These are phyloP conservation scores for Penicillium capsulatum DNA, from an alignment of 2,329 filamentous ascomycete species.

Conservation along the genomic window DNA sequence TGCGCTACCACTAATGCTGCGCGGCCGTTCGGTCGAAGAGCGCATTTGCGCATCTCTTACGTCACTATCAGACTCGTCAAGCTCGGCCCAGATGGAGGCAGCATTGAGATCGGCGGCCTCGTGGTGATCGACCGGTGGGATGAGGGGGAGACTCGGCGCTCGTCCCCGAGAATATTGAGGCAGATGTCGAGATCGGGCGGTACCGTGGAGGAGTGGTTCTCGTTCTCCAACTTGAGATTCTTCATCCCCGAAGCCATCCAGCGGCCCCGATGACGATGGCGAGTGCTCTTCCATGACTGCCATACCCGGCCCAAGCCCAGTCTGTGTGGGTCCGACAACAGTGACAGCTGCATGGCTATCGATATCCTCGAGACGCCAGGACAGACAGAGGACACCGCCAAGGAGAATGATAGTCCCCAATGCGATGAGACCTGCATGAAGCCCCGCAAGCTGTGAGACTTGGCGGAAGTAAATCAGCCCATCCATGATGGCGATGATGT, in stretches of 20 bases:
- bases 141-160: slow-evolving; percentile 32
- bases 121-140: slow-evolving; percentile 37
- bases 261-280: slow-evolving; percentile 22
- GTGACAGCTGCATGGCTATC: slow-evolving; percentile 35
- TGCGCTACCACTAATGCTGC: slow-evolving; percentile 23
- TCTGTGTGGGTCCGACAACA: slow-evolving; percentile 53
- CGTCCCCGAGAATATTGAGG: slow-evolving; percentile 32
- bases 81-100: slow-evolving; percentile 81
- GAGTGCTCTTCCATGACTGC: slow-evolving; percentile 64
- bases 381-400: slow-evolving; percentile 81
- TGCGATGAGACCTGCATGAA: slow-evolving; percentile 69
- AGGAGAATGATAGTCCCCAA: slow-evolving; percentile 83
- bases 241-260: slow-evolving; percentile 33
- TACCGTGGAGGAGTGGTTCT: slow-evolving; percentile 35
- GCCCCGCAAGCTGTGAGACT: slow-evolving; percentile 68
- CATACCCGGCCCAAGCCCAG: slow-evolving; percentile 73
- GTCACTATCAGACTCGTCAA: slow-evolving; percentile 65
- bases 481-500: slow-evolving; percentile 96
- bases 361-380: slow-evolving; percentile 82
- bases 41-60: slow-evolving; percentile 10
- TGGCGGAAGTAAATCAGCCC: slow-evolving; percentile 96
- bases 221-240: slow-evolving; percentile 40
- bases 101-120: slow-evolving; percentile 59
- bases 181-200: slow-evolving; percentile 22
- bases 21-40: slow-evolving; percentile 16